These are phyloP conservation scores for Pachyrhizus erosus DNA, from an alignment of 306 rosid species.

Conservation along the genomic window DNA sequence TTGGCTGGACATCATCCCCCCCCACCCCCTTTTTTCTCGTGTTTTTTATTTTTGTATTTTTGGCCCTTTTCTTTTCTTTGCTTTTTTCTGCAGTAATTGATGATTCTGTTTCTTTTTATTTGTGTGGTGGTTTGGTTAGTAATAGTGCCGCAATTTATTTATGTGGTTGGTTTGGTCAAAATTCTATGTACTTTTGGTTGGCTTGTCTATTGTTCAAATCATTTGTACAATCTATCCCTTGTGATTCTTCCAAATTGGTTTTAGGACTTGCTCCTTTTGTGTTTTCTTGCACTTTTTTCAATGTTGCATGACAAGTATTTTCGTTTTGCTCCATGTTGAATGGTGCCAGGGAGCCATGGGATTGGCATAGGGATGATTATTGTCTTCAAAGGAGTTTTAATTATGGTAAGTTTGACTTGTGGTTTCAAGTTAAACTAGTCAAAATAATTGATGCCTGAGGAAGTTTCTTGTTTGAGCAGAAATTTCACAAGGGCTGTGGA, in stretches of 20 bases:
- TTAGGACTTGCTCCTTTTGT: slow-evolving; percentile 4
- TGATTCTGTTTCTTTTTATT: background rate
- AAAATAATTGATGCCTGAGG: slow-evolving; percentile 16
- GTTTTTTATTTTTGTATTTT: background rate
- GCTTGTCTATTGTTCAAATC: slow-evolving; percentile 13
- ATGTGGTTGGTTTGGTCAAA: background rate
- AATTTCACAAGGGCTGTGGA: slow-evolving; percentile 64
- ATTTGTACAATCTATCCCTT: background rate
- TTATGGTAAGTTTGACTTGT: slow-evolving; percentile 51
- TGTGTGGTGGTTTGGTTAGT: background rate
- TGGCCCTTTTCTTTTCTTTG: background rate
- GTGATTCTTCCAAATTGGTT: slow-evolving; percentile 27
- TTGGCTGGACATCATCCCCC: slow-evolving; percentile 45
- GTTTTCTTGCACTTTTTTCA: slow-evolving; percentile 9
- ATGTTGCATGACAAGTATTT: slow-evolving; percentile 16
- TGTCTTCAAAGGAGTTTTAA: slow-evolving; percentile 52
- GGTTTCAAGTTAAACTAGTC: slow-evolving; percentile 2
- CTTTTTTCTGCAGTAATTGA: slow-evolving; percentile 22
- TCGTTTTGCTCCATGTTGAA: slow-evolving; percentile 30
- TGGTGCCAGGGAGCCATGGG: slow-evolving; percentile 61
- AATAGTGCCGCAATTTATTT: background rate
- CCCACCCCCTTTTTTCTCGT: background rate
- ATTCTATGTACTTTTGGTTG: background rate
- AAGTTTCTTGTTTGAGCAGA: slow-evolving; percentile 50
- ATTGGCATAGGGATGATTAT: slow-evolving; percentile 63